phyloP scores from a whole-genome alignment of 495 filamentous ascomycete species.

The Cryomyces minteri region DNA sequence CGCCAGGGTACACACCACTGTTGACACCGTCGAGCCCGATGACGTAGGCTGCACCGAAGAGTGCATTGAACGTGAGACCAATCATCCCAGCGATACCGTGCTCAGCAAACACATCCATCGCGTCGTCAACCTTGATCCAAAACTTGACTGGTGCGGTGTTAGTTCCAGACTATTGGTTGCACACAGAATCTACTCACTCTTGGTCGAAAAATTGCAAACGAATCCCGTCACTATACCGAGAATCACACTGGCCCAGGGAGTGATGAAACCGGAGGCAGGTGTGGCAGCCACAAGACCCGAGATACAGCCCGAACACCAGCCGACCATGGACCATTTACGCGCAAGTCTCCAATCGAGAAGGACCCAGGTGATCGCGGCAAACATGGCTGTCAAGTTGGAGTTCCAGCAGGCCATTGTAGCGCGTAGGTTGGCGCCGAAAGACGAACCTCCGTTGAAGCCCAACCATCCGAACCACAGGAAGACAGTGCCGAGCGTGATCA shows the following conservation, averaged over 20 bases:
- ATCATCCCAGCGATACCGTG: slow-evolving; percentile 90
- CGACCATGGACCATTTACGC: slow-evolving; percentile 97
- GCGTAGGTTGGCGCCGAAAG: slow-evolving; percentile 92
- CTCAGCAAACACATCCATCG: slow-evolving; percentile 96
- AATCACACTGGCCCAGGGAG: slow-evolving; percentile 76
- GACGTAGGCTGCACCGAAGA: slow-evolving; percentile 79
- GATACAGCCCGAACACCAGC: slow-evolving; percentile 81
- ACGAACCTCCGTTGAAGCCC: slow-evolving; percentile 92
- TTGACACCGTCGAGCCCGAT: slow-evolving; percentile 91
- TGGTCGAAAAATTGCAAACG: slow-evolving; percentile 86
- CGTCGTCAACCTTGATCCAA: slow-evolving; percentile 85
- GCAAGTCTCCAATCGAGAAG: slow-evolving; percentile 88
- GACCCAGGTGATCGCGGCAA: slow-evolving; percentile 76
- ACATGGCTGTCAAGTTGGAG: slow-evolving; percentile 78
- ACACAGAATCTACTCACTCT: slow-evolving; percentile 29
- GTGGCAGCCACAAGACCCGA: slow-evolving; percentile 30
- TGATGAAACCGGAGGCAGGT: slow-evolving; percentile 35
- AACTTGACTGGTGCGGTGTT: slow-evolving; percentile 52
- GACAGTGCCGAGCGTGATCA: slow-evolving; percentile 88
- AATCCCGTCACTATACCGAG: slow-evolving; percentile 73
- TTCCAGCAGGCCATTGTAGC: slow-evolving; percentile 97
- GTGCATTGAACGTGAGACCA: slow-evolving; percentile 78
- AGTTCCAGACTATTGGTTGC: no score
- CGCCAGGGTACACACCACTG: slow-evolving; percentile 49
- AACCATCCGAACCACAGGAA: slow-evolving; percentile 99